Percentiles rank a stretch among this genome's conserved stretches.
Evolutionary conservation across 2,329 filamentous ascomycete genomes (phyloP).

Genomic region (Pseudogymnoascus sp.): DNA sequence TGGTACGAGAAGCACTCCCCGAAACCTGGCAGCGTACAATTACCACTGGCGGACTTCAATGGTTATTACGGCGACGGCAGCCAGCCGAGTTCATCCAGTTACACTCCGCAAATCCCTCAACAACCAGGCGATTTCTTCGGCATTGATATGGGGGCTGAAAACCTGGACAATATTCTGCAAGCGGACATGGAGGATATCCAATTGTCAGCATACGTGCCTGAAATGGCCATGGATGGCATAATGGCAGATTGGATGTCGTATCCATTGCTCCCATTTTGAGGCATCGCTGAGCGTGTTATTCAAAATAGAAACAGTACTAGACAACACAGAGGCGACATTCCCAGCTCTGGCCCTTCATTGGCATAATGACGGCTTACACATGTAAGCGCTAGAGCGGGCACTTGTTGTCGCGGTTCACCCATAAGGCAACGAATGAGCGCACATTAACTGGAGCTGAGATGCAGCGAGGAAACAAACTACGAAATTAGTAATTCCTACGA

Average conservation of each 20-base stretch:
- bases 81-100: neutral
- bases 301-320: neutral
- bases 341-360: neutral
- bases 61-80: neutral
- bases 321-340: neutral
- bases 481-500: neutral
- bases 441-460: neutral
- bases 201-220: neutral
- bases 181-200: neutral
- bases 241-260: slow-evolving; percentile 7
- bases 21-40: neutral
- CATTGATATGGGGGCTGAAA: neutral
- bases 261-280: neutral
- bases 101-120: neutral
- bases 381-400: neutral
- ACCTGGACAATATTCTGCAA: neutral
- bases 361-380: neutral
- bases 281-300: neutral
- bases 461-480: neutral
- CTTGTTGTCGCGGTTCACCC: neutral
- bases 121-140: neutral
- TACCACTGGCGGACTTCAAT: neutral
- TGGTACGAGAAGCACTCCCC: neutral
- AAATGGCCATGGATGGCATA: neutral
- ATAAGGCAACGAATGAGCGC: neutral